Conservation (phyloP, 208 protist genomes). For the Balamuthia mandrillaris region DNA sequence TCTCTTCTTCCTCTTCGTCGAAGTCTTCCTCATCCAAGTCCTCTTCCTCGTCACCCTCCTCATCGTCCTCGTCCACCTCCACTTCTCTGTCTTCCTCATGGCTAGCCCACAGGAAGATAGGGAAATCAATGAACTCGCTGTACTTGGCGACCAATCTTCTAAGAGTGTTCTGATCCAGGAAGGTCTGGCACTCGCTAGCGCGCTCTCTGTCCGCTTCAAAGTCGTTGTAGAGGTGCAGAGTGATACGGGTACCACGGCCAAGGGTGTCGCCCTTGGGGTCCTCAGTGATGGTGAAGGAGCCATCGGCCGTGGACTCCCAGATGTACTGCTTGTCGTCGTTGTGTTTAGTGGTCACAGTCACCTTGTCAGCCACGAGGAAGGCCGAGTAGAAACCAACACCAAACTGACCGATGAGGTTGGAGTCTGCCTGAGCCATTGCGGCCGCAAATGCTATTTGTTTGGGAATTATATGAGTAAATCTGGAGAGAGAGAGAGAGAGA, state of each 20-base stretch:
- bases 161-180: constrained; percentile 93
- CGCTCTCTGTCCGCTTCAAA: neutral
- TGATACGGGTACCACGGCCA: constrained; percentile 93
- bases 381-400: constrained; percentile 99
- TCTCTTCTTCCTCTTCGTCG: neutral
- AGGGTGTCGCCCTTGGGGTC: constrained; percentile 86
- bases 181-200: constrained; percentile 49
- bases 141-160: constrained; percentile 93
- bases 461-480: too few species aligned
- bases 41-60: constrained; percentile 57
- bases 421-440: constrained; percentile 75
- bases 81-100: constrained; percentile 60
- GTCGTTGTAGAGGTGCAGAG: constrained; percentile 79
- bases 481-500: neutral
- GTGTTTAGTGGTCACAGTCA: constrained; percentile 87
- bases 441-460: too few species aligned
- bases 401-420: constrained; percentile 99
- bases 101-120: constrained; percentile 91
- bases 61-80: constrained; percentile 16
- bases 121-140: constrained; percentile 99
- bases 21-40: neutral
- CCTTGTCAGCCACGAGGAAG: constrained; percentile 97
- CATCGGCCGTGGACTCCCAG: constrained; percentile 95
- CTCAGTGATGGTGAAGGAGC: constrained; percentile 88
- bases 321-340: constrained; percentile 82